Base-by-base conservation (phyloP, 108 stramenopile genomes). In the Skeletonema costatum region DNA sequence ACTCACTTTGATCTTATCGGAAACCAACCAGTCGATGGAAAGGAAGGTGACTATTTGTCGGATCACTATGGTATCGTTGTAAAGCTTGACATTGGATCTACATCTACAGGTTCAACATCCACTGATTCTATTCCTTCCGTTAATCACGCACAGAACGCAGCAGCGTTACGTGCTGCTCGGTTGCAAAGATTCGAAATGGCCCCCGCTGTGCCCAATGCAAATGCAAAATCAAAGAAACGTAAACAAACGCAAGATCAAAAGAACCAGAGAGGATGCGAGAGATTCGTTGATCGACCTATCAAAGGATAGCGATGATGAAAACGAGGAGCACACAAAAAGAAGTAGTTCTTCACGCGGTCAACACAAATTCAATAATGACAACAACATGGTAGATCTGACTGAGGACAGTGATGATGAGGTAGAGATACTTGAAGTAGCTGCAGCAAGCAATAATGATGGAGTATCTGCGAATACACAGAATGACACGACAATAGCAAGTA, bases 21-120 rank as follows among this genome's bases (percentile, higher is more conserved):
- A 4, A 75, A 75, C 56, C 36, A 48, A 31, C 32, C 74, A 3
- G 56, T 75, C 1, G 6, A 42, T 35, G 56, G 74, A 60, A 41
- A 9, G n/a, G 5, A 58, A 13, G 74, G 65, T 41, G 74, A 75
- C 38, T 75, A 75, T 59, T 44, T 75, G 35, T 66, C 65, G 17
- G 74, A 75, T 60, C 74, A 75, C 41, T 75, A 75, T 25, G 74
- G 74, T 16, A 29, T 75, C 10, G 63, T 59, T 29, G 74, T 67
- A 9, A 19, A 50, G 33, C 53, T 60, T 42, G 65, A 32, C 32
- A 53, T 75, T 29, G 19, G 32, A 4, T 36, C 48, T 8, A 36
- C 63, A 4, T 36, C 48, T 8, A 36, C 51, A 31, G 35, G 29
- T 33, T 60, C 17, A 44, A 11, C 46, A 48, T n/a, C 46, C n/a